These are phyloP conservation scores for Pichia sp. DNA, from an alignment of 1,139 yeast genomes.

Conservation along the genomic window DNA sequence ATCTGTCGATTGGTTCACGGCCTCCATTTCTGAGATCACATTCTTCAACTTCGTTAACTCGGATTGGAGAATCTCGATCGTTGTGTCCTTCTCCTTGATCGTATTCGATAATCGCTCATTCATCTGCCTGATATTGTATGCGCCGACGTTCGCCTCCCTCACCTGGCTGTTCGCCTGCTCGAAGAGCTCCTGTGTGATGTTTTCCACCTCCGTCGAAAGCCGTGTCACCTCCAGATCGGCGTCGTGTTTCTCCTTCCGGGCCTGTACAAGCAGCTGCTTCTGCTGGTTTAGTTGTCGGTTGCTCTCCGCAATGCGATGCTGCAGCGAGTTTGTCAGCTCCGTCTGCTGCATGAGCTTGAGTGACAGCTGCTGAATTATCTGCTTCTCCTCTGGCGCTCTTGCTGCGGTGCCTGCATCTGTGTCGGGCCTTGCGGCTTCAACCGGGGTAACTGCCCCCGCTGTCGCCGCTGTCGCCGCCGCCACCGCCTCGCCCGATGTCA, in stretches of 20 bases:
- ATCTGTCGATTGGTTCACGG: neutral
- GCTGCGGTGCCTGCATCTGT: neutral
- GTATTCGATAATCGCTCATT: slow-evolving; percentile 61
- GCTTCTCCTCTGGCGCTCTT: neutral
- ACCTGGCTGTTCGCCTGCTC: slow-evolving; percentile 78
- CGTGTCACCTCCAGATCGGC: slow-evolving; percentile 40
- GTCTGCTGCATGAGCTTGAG: slow-evolving; percentile 26
- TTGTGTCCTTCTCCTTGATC: slow-evolving; percentile 64
- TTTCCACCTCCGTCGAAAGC: slow-evolving; percentile 71
- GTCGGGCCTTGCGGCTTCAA: neutral
- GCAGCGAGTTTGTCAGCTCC: slow-evolving; percentile 25
- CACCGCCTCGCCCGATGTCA: no score
- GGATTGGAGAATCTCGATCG: slow-evolving; percentile 61
- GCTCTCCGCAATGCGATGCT: slow-evolving; percentile 34
- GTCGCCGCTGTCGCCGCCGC: neutral
- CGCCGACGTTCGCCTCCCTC: slow-evolving; percentile 53
- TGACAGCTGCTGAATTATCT: slow-evolving; percentile 23
- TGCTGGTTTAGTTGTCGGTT: slow-evolving; percentile 32
- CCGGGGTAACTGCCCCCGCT: neutral
- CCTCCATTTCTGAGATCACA: slow-evolving; percentile 35
- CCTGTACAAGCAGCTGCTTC: slow-evolving; percentile 12
- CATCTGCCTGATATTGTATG: slow-evolving; percentile 33
- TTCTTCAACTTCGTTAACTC: slow-evolving; percentile 69
- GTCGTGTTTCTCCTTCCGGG: slow-evolving; percentile 33
- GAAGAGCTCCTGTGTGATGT: slow-evolving; percentile 67